These are phyloP conservation scores for Tillandsia fasciculata DNA, from an alignment of 176 grass and related monocot species.

Conservation along the genomic window DNA sequence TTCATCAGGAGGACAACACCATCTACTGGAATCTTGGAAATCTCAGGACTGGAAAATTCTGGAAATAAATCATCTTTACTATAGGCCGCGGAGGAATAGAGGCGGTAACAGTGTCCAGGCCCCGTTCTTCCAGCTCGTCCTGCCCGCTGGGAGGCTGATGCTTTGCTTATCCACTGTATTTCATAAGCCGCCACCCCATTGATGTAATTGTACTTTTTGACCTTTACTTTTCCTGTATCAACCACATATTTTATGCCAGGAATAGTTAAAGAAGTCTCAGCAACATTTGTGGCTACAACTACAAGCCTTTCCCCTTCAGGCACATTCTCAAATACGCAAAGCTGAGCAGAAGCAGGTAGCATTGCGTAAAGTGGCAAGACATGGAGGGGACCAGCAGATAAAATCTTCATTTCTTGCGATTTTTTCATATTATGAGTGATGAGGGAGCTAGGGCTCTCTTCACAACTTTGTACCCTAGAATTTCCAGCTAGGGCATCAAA, in stretches of 20 bases:
- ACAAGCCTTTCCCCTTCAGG: slow-evolving; percentile 73
- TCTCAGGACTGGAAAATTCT: slow-evolving; percentile 78
- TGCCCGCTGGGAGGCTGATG: slow-evolving; percentile 73
- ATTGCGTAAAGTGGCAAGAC: slow-evolving; percentile 92
- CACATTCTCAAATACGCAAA: slow-evolving; percentile 71
- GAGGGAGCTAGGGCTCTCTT: slow-evolving; percentile 19
- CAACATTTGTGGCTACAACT: slow-evolving; percentile 96
- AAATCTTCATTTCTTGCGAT: slow-evolving; percentile 6
- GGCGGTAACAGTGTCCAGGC: slow-evolving; percentile 87
- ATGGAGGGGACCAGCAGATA: slow-evolving; percentile 28
- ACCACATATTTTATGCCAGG: slow-evolving; percentile 92
- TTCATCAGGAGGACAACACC: slow-evolving; percentile 90
- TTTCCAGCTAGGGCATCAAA: slow-evolving; percentile 61
- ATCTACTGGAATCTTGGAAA: slow-evolving; percentile 83
- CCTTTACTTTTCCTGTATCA: slow-evolving; percentile 95
- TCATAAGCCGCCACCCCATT: slow-evolving; percentile 79
- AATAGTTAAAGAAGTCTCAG: slow-evolving; percentile 92
- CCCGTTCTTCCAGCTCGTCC: slow-evolving; percentile 90
- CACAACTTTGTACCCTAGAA: slow-evolving; percentile 16
- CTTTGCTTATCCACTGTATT: slow-evolving; percentile 95
- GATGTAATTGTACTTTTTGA: slow-evolving; percentile 75
- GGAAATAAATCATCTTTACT: slow-evolving; percentile 90
- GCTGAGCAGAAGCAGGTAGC: slow-evolving; percentile 84
- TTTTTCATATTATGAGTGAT: slow-evolving; percentile 17
- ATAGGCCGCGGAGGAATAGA: slow-evolving; percentile 85